phyloP scores from a whole-genome alignment of 345 rosid species.

The Crucihimalaya himalaica region DNA sequence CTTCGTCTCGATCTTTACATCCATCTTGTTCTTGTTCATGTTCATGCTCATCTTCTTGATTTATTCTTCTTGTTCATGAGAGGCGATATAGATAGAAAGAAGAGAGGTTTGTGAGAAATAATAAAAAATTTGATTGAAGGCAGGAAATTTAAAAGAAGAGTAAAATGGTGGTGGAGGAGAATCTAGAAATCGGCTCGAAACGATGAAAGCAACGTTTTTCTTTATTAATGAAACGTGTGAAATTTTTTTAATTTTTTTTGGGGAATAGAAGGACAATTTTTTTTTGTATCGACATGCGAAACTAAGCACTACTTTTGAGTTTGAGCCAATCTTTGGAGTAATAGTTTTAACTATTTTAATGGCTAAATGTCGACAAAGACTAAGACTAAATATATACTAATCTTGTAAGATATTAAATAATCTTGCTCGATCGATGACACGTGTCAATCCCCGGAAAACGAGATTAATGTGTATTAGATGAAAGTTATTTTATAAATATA shows the following conservation, averaged over 20 bases:
- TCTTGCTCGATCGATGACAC: not conserved
- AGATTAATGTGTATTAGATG: not conserved
- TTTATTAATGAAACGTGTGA: constrained; percentile 39
- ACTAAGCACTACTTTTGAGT: constrained; percentile 28
- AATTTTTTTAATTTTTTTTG: not conserved
- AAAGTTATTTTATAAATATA: not conserved
- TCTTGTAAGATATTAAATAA: not conserved
- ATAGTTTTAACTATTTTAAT: constrained; percentile 19
- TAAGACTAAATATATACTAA: not conserved
- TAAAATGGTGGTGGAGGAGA: constrained; percentile 39
- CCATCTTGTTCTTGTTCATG: constrained; percentile 32
- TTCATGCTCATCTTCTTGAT: constrained; percentile 21
- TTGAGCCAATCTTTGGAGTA: constrained; percentile 25
- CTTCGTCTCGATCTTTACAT: constrained; percentile 29
- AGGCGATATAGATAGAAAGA: constrained; percentile 15
- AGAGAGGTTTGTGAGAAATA: constrained; percentile 2
- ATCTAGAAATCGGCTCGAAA: constrained; percentile 34
- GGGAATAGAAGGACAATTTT: not conserved
- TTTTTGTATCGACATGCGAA: constrained; percentile 27
- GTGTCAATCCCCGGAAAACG: not conserved
- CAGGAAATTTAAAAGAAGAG: constrained; percentile 27
- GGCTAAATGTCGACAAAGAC: constrained; percentile 27
- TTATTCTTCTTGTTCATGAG: constrained; percentile 4
- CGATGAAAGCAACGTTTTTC: constrained; percentile 32
- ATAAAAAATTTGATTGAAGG: not conserved